Evolutionary conservation across 768 basidiomycete genomes (phyloP), one percentile per base, ranked within the genome.

Genomic region (Psilocybe tampanensis): DNA sequence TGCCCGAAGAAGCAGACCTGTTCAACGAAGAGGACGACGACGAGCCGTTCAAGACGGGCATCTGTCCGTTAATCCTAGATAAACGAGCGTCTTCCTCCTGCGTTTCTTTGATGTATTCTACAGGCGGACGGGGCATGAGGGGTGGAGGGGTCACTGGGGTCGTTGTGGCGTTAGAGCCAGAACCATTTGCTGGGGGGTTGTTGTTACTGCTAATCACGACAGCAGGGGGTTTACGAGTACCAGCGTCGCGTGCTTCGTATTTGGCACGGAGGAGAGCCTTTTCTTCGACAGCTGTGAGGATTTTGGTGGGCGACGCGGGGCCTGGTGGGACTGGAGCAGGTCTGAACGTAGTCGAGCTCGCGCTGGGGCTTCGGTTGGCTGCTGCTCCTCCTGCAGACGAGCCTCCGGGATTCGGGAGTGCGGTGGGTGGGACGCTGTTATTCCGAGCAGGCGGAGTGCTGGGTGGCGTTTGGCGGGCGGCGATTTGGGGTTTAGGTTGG

Each of bases 41-140:
- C 24, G 52, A 43, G 19, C 53, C 61, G 47, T 70, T 62, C 47
- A 69, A 61, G 53, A 44, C 63, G 45, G 67, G 70, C 26, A 61
- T 64, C 19, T 60, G 69, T 36, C 66, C 74, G 52, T 72, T 76
- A 51, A 70, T 66, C 44, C 71, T 70, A 32, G 80, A 80, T 11
- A 85, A 76, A 15, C 88, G 80, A 15, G 80, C 74, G 61, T 93
- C 89, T 62, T 87, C 90, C 62, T 87, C 86, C 58, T 83, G 86
- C 17, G 91, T 93, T 73, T 93, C 88, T 60, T 88, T 83, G 58
- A 94, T 91, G 67, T 93, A 93, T 53, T 89, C 86, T 6, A 69
- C 83, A 8, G 91, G 92, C 1, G 91, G 92, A 49, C 86, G 84
- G 2, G 91, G 92, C 76, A 81, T 74, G 59, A 93, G 73, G 8